A percentile compares a stretch with the other conserved stretches of the same genome.
phyloP scores from a whole-genome alignment of 2,329 filamentous ascomycete genomes.

The Juglanconis oblonga region DNA sequence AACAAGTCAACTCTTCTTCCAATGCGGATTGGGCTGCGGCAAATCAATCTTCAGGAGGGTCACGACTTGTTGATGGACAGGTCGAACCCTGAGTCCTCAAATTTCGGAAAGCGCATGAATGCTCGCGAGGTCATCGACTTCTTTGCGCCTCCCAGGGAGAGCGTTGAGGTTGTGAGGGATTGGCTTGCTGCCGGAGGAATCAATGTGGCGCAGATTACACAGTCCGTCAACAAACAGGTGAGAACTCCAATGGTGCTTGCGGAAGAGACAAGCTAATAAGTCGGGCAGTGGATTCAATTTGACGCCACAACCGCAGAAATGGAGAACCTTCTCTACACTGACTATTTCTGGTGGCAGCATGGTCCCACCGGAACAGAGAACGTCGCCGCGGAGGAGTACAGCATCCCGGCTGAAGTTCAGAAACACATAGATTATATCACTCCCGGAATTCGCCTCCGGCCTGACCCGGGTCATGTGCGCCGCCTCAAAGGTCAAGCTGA shows the following conservation, averaged over 20 bases:
- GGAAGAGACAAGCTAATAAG: slow-evolving; percentile 22
- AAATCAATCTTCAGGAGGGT: slow-evolving; percentile 28
- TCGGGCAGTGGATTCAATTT: slow-evolving; percentile 39
- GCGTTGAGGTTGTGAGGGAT: slow-evolving; percentile 25
- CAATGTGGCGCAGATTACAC: slow-evolving; percentile 18
- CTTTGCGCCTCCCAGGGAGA: slow-evolving; percentile 31
- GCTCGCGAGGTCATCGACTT: slow-evolving; percentile 31
- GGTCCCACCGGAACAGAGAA: slow-evolving; percentile 30
- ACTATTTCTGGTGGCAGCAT: slow-evolving; percentile 40
- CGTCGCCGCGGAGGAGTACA: slow-evolving; percentile 40
- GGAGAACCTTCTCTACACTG: slow-evolving; percentile 36
- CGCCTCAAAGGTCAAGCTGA: slow-evolving; percentile 13
- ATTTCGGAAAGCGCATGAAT: slow-evolving; percentile 35
- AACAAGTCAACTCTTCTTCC: slow-evolving; percentile 23
- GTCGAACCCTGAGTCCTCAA: slow-evolving; percentile 26
- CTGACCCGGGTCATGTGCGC: slow-evolving; percentile 9
- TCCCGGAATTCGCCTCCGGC: slow-evolving; percentile 46
- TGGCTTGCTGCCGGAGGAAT: slow-evolving; percentile 18
- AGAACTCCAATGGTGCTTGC: neutral
- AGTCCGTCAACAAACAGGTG: slow-evolving; percentile 25
- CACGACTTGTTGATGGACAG: slow-evolving; percentile 29
- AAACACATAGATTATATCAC: slow-evolving; percentile 52
- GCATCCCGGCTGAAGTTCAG: slow-evolving; percentile 42
- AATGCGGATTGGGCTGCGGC: slow-evolving; percentile 27
- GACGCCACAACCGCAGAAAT: slow-evolving; percentile 35